Evolutionary conservation across 768 basidiomycete species (phyloP), one percentile per base, ranked within the genome.

Genomic region (Lentinus brumalis): DNA sequence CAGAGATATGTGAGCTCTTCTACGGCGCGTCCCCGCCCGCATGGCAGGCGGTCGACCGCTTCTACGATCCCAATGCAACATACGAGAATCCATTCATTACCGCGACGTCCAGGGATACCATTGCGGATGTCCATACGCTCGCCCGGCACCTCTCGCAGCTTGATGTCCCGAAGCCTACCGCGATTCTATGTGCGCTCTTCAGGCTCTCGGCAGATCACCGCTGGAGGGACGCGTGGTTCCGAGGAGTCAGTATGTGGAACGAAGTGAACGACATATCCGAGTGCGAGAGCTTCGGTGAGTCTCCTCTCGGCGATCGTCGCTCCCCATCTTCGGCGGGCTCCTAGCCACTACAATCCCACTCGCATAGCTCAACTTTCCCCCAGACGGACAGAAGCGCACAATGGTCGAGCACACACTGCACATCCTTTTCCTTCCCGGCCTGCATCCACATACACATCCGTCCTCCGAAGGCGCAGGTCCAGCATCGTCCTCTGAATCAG

Each of bases 351-450:
- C 29, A 4, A 26, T 12, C 14, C 7, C 44, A 35, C 16, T 21
- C 39, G n/a, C n/a, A 30, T 52, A 38, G 51, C 58, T 56, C 41
- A 56, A 45, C n/a, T 31, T 50, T 50, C 41, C 39, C 32, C 35
- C 59, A 92, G 91, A 92, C 71, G 89, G 90, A 18, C 85, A 88
- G 68, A 82, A 83, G 57, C 87, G 84, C 73, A 83, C 83, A 44
- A 86, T 92, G 29, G 85, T 93, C 49, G 88, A 92, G 69, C 92
- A 92, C 71, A 91, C 88, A 1, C 79, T 93, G 58, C 86, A 94
- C 71, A 76, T 93, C 42, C 78, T 92, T 55, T 75, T 92, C 61
- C 80, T 93, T 52, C 92, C 92, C 1, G 87, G 86, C 60, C 78
- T 89, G 70, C 87, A 89, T 57, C 74, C 39, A 50, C 29, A 69